Conservation (phyloP, 352 stramenopile genomes). For the Peronosclerospora sorghi region DNA sequence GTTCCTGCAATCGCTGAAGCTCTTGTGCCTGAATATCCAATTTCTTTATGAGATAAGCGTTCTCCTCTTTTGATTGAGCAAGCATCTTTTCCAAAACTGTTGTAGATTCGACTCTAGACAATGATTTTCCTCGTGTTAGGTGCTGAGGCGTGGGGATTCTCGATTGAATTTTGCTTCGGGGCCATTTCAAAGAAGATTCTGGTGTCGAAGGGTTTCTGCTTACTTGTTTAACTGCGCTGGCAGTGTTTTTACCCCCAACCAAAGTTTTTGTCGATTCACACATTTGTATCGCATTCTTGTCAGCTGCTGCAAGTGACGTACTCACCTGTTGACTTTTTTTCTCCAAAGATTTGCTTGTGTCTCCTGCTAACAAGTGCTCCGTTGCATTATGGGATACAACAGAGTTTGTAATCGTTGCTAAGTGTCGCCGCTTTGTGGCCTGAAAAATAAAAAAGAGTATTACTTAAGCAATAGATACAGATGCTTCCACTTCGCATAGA, state of each 20-base stretch:
- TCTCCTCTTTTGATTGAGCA: conserved; percentile 22
- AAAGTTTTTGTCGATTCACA: background rate
- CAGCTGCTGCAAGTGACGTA: background rate
- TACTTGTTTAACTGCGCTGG: conserved; percentile 1
- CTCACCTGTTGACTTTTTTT: conserved; percentile 1
- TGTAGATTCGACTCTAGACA: background rate
- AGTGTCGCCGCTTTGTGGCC: conserved; percentile 33
- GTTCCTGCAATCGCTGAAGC: conserved; percentile 10
- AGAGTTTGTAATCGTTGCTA: conserved; percentile 58
- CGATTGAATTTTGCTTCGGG: conserved; percentile 7
- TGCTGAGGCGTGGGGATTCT: conserved; percentile 13
- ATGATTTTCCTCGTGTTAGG: conserved; percentile 1
- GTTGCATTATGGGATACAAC: conserved; percentile 11
- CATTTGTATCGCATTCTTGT: background rate
- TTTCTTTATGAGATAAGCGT: conserved; percentile 11
- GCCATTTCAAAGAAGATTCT: conserved; percentile 14
- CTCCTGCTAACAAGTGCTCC: conserved; percentile 22
- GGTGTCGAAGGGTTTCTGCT: conserved; percentile 21
- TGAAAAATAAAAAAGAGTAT: conserved; percentile 5
- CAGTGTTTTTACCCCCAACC: background rate
- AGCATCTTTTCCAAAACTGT: conserved; percentile 8
- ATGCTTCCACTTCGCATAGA: background rate
- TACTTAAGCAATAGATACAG: background rate
- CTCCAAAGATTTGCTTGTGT: conserved; percentile 1
- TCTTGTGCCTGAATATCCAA: conserved; percentile 13